Base-by-base conservation (phyloP, 225 moss, liverwort and hornwort genomes). In the Straminergon stramineum region DNA sequence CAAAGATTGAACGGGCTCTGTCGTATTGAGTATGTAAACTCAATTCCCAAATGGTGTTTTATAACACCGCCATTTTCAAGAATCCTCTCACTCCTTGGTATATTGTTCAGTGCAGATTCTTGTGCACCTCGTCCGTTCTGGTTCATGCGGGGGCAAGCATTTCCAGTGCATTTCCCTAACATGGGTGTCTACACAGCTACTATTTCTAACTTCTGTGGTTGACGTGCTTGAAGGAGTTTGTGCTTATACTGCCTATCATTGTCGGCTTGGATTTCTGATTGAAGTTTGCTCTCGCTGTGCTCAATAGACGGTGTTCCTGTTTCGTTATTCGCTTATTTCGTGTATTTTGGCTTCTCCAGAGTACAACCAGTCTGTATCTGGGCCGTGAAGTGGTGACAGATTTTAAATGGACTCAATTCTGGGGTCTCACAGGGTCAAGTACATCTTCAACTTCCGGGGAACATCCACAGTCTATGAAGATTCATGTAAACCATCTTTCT, bases 341-440 rank as follows among this genome's bases (percentile, higher is more conserved):
- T 12, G 21, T 7, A 5, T 15, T 26, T 24, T 15, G 24, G 8
- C 14, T 6, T 45, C 18, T 31, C 2, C 11, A 71, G 71, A 73
- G 1, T 5, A 71, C 2, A 8, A 35, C 7, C 10, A 48, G 9
- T 64, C 65, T 32, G 9, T 0, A 17, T 5, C 32, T 16, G 21
- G 22, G 11, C 21, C 21, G 20, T 20, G 8, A 3, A 57, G 21
- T 57, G 20, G 8, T 21, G 60, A 23, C 23, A 60, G 10, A 10
- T 11, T 1, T 12, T 34, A 8, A 9, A 22, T 9, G 22, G 22
- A 23, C 2, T 5, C 34, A 15, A 35, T 8, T 18, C 31, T 2
- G 3, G 15, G 8, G 2, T 3, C 6, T 34, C 1, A 8, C 6
- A 77, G 9, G 2, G 6, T 15, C 6, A 1, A 0, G 9, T 15